Conservation (phyloP, 805 yeast genomes). For the Metschnikowia noctiluminum region DNA sequence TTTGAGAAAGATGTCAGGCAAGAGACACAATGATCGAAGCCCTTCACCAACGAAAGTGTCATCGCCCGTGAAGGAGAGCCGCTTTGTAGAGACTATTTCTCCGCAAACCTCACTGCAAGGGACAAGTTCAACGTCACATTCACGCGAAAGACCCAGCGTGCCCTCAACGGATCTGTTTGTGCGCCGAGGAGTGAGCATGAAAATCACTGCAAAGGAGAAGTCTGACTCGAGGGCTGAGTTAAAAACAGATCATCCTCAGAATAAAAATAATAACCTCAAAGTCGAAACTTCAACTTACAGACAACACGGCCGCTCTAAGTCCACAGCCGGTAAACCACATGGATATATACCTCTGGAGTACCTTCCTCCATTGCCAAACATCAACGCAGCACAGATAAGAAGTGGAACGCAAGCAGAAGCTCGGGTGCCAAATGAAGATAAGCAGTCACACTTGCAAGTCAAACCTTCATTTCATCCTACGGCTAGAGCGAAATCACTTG, state of each 20-base stretch:
- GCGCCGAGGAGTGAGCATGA: constrained; percentile 61
- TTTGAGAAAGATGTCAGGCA: constrained; percentile 35
- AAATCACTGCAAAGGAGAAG: constrained; percentile 56
- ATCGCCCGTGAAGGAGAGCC: constrained; percentile 1
- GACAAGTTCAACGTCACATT: not conserved
- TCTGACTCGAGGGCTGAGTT: constrained; percentile 17
- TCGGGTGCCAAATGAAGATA: not conserved
- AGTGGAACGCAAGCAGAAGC: constrained; percentile 12
- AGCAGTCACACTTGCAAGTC: constrained; percentile 1
- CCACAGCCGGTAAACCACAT: constrained; percentile 28
- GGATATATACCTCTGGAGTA: constrained; percentile 43
- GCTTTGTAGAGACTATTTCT: not conserved
- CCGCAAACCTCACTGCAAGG: constrained; percentile 1
- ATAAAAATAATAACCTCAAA: not conserved
- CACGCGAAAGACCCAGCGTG: not conserved
- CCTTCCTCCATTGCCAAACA: constrained; percentile 44
- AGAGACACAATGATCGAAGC: constrained; percentile 21
- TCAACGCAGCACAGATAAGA: constrained; percentile 28
- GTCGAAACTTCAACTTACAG: constrained; percentile 23
- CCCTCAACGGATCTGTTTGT: constrained; percentile 37
- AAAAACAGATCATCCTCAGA: not conserved
- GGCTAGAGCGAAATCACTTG: constrained; percentile 84
- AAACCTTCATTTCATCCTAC: constrained; percentile 58
- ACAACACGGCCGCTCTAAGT: constrained; percentile 28
- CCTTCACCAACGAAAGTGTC: constrained; percentile 14